These are phyloP conservation scores for Pezicula neosporulosa DNA, from an alignment of 2,329 filamentous ascomycete species.

Conservation along the genomic window DNA sequence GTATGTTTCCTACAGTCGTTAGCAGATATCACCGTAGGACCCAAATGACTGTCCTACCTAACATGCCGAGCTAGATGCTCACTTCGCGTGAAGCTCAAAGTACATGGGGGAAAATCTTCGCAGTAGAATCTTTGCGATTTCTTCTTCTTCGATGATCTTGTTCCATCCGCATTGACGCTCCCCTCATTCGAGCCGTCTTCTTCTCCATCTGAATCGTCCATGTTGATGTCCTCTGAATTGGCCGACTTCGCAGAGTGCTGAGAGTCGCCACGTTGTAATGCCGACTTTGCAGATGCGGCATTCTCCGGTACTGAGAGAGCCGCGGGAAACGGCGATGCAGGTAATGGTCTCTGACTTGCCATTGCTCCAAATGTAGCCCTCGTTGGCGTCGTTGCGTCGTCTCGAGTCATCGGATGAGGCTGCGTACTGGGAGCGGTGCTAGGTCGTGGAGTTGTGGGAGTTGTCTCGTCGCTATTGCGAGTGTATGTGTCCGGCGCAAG, in stretches of 20 bases:
- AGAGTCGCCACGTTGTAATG: constrained; percentile 52
- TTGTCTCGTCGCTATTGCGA: constrained; percentile 43
- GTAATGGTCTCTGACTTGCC: constrained; percentile 50
- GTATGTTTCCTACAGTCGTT: constrained; percentile 75
- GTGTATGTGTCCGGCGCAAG: constrained; percentile 37
- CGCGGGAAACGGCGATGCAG: constrained; percentile 48
- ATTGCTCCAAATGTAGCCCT: constrained; percentile 48
- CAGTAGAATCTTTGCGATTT: constrained; percentile 96
- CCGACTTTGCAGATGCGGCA: constrained; percentile 38
- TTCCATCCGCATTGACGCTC: constrained; percentile 58
- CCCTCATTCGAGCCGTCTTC: constrained; percentile 63
- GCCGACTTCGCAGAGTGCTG: constrained; percentile 58
- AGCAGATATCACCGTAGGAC: constrained; percentile 21
- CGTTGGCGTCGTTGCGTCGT: constrained; percentile 61
- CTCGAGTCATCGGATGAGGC: constrained; percentile 34
- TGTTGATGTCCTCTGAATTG: constrained; percentile 68
- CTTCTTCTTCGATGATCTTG: constrained; percentile 86
- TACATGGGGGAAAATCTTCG: constrained; percentile 90
- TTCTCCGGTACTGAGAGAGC: constrained; percentile 43
- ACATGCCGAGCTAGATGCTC: constrained; percentile 96
- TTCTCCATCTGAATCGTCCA: constrained; percentile 65
- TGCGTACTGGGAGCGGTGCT: constrained; percentile 39
- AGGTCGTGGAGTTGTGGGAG: constrained; percentile 49
- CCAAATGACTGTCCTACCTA: constrained; percentile 50
- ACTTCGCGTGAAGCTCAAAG: constrained; percentile 89